Evolutionary conservation across 352 stramenopile species (phyloP).

Genomic region (Phytophthora tubulina): DNA sequence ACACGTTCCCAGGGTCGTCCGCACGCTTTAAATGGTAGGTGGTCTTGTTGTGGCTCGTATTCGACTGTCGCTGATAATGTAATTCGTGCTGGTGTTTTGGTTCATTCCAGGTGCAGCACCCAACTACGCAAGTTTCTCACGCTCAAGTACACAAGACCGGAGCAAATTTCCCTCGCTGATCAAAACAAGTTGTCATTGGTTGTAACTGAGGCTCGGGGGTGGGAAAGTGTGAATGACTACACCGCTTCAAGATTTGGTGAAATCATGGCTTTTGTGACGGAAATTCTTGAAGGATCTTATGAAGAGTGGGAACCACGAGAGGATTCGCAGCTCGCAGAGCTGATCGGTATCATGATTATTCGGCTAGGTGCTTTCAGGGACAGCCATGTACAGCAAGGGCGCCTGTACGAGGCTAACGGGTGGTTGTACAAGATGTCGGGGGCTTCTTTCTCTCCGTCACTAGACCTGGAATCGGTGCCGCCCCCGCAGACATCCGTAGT

Average conservation of each 20-base stretch:
- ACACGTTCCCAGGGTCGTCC: conserved; percentile 13
- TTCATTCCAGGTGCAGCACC: conserved; percentile 21
- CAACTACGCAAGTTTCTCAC: conserved; percentile 25
- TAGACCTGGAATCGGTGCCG: conserved; percentile 12
- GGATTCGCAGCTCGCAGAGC: conserved; percentile 14
- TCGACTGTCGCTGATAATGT: neutral
- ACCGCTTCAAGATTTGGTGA: conserved; percentile 13
- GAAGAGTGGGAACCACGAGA: conserved; percentile 27
- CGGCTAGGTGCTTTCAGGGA: conserved; percentile 17
- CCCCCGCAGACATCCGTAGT: conserved; percentile 1
- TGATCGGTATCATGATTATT: conserved; percentile 21
- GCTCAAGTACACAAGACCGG: conserved; percentile 23
- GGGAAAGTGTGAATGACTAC: conserved; percentile 22
- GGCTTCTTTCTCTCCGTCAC: conserved; percentile 13
- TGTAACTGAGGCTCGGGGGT: conserved; percentile 7
- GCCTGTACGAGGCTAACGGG: conserved; percentile 14
- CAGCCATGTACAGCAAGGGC: conserved; percentile 20
- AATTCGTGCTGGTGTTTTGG: neutral
- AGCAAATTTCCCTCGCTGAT: conserved; percentile 8
- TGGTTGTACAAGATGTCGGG: conserved; percentile 29
- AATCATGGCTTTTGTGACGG: conserved; percentile 14
- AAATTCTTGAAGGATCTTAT: conserved; percentile 21
- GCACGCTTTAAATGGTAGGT: conserved; percentile 33
- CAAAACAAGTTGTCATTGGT: conserved; percentile 4
- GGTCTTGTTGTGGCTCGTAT: too few species aligned